phyloP scores from a whole-genome alignment of 1,284 basidiomycete genomes.

The Fomitopsis palustris region DNA sequence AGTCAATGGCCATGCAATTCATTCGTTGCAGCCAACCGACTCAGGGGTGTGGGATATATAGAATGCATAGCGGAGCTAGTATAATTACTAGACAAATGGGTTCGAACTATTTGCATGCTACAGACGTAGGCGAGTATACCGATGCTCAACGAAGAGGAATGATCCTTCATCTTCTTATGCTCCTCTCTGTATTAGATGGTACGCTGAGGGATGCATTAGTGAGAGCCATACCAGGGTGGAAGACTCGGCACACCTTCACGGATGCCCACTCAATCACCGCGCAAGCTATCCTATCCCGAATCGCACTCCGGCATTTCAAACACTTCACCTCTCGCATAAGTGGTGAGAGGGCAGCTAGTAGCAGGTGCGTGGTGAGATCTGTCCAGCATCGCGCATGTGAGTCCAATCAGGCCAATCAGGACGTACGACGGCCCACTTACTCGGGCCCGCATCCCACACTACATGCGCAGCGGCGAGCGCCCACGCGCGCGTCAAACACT shows the following conservation, averaged over 20 bases:
- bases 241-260: neutral
- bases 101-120: too few relatives aligned
- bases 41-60: too few relatives aligned
- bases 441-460: slow-evolving; percentile 28
- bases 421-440: slow-evolving; percentile 12
- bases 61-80: too few relatives aligned
- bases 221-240: too few relatives aligned
- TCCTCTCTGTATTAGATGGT: too few relatives aligned
- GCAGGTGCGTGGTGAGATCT: neutral
- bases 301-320: neutral
- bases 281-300: neutral
- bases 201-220: neutral
- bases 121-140: too few relatives aligned
- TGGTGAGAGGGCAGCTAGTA: neutral
- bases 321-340: neutral
- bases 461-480: slow-evolving; percentile 29
- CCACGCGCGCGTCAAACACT: slow-evolving; percentile 27
- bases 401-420: neutral
- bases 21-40: too few relatives aligned
- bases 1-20: too few relatives aligned
- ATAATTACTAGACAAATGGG: too few relatives aligned
- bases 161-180: too few relatives aligned
- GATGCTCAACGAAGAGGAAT: too few relatives aligned
- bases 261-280: neutral
- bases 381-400: neutral